Conservation (phyloP, 2,329 filamentous ascomycete species). For the Neonectria coccinea region DNA sequence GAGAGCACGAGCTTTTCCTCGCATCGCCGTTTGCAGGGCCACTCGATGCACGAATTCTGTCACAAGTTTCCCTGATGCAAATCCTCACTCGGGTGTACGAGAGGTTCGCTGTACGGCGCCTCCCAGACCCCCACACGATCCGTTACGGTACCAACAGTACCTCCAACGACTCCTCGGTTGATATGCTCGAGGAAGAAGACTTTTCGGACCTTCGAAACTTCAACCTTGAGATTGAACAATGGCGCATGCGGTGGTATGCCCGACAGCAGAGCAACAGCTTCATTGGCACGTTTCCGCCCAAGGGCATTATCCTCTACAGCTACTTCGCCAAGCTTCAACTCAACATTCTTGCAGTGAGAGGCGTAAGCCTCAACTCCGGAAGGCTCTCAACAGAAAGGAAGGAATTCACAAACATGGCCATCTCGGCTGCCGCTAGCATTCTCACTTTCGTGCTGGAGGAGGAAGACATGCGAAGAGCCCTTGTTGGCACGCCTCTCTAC, state of each 20-base stretch:
- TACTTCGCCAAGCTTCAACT: slow-evolving; percentile 52
- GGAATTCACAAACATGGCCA: slow-evolving; percentile 46
- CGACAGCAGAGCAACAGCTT: slow-evolving; percentile 40
- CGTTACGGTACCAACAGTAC: slow-evolving; percentile 16
- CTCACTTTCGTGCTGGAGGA: slow-evolving; percentile 50
- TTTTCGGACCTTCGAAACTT: slow-evolving; percentile 53
- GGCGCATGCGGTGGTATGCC: slow-evolving; percentile 51
- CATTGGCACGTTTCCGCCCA: slow-evolving; percentile 52
- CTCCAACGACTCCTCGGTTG: slow-evolving; percentile 17
- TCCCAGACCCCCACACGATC: slow-evolving; percentile 26
- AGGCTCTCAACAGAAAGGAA: slow-evolving; percentile 32
- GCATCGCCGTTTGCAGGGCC: slow-evolving; percentile 32
- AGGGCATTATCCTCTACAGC: slow-evolving; percentile 51
- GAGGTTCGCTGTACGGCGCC: slow-evolving; percentile 22
- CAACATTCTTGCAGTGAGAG: slow-evolving; percentile 40
- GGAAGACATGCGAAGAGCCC: slow-evolving; percentile 46
- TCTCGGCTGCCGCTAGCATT: slow-evolving; percentile 50
- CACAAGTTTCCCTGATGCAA: slow-evolving; percentile 32
- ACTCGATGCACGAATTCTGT: slow-evolving; percentile 28
- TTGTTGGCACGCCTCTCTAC: slow-evolving; percentile 52
- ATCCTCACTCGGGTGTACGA: slow-evolving; percentile 32
- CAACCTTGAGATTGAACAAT: slow-evolving; percentile 57
- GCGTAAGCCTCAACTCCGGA: slow-evolving; percentile 26
- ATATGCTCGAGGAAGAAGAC: slow-evolving; percentile 50
- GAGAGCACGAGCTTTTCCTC: slow-evolving; percentile 45